Conservation (phyloP, 2,329 filamentous ascomycete species). For the Coniochaeta hoffmannii region DNA sequence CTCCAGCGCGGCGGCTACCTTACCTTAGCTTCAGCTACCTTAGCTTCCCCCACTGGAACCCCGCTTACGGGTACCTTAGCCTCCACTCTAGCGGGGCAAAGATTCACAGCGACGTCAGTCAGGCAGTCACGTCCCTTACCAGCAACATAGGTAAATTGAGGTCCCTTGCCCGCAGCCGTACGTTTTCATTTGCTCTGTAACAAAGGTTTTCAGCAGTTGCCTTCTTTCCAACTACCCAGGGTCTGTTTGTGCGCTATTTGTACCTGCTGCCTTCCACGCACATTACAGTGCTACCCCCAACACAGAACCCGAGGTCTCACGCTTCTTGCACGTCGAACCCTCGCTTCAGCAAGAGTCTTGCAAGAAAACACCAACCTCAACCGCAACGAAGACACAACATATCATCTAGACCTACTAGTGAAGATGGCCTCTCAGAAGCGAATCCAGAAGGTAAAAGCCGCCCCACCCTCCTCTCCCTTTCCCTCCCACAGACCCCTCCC, state of each 20-base stretch:
- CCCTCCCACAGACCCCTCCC: conserved; percentile 12
- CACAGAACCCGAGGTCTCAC: too few species aligned
- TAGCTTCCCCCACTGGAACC: not conserved
- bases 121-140: not conserved
- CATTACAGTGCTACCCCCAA: too few species aligned
- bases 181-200: not conserved
- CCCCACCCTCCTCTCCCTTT: conserved; percentile 12
- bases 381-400: not conserved
- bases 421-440: conserved; percentile 22
- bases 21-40: not conserved
- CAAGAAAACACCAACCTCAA: not conserved
- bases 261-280: too few species aligned
- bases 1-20: too few species aligned
- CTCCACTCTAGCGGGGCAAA: not conserved
- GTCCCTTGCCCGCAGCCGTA: not conserved
- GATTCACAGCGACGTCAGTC: not conserved
- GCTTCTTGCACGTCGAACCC: too few species aligned
- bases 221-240: too few species aligned
- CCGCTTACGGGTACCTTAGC: not conserved
- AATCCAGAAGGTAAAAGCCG: conserved; percentile 22
- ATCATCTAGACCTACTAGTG: not conserved
- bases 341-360: not conserved
- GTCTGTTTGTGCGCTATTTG: too few species aligned
- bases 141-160: not conserved
- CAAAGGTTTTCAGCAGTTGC: not conserved